Percentiles rank a stretch among this genome's conserved stretches.
Evolutionary conservation across 176 grass and related monocot genomes (phyloP).

Genomic region (Thalia dealbata): DNA sequence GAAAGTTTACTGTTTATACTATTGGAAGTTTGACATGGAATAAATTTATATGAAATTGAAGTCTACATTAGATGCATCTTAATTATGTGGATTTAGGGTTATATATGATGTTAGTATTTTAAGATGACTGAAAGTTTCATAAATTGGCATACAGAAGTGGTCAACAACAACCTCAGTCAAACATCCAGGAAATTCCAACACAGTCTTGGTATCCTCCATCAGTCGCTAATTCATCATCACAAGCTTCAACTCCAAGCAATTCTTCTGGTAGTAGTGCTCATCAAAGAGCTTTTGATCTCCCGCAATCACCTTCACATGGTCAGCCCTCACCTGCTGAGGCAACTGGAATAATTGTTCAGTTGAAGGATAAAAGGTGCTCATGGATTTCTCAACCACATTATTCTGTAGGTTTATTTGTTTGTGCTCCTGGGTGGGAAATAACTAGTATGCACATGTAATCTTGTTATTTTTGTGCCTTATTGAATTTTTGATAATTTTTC

Average conservation of each 20-base stretch:
- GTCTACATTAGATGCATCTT: background rate
- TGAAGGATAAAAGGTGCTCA: constrained; percentile 76
- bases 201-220: constrained; percentile 84
- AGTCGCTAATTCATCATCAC: constrained; percentile 42
- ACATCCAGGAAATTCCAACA: constrained; percentile 46
- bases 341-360: constrained; percentile 57
- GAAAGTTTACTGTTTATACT: background rate
- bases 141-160: constrained; percentile 23
- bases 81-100: background rate
- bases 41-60: background rate
- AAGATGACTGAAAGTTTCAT: background rate
- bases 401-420: background rate
- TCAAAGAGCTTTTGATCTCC: constrained; percentile 51
- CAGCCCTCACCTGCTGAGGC: constrained; percentile 78
- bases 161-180: constrained; percentile 45
- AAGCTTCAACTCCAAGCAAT: constrained; percentile 40
- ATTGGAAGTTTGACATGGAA: background rate
- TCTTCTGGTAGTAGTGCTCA: constrained; percentile 35
- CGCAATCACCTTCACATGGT: constrained; percentile 41
- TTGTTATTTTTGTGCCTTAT: too few species aligned
- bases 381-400: background rate
- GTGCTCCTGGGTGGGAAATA: background rate
- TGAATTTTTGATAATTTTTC: too few species aligned
- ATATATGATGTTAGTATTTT: background rate
- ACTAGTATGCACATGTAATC: background rate